Evolutionary conservation across 148 eudicot genomes (phyloP).

Genomic region (Rhododendron simsii): DNA sequence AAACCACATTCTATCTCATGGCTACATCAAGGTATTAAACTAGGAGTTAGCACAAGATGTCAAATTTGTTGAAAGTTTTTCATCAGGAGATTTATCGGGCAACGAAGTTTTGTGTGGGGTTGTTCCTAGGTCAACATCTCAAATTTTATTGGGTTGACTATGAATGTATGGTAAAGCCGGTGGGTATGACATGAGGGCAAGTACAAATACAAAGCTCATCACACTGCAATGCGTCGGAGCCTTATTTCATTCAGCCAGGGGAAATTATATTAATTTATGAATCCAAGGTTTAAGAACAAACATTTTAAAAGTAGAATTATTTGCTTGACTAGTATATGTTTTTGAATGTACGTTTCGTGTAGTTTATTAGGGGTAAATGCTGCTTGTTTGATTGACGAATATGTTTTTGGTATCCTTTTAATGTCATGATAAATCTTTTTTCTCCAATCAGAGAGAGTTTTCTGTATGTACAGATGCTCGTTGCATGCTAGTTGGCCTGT

Average conservation of each 20-base stretch:
- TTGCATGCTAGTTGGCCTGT: not conserved
- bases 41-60: not conserved
- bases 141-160: too few species aligned
- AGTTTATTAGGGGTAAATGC: not conserved
- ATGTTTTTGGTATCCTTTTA: not conserved
- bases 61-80: not conserved
- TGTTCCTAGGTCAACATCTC: not conserved
- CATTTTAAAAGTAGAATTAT: not conserved
- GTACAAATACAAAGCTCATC: too few species aligned
- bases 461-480: not conserved
- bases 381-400: not conserved
- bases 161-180: not conserved
- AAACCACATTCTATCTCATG: not conserved
- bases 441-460: not conserved
- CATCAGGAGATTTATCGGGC: not conserved
- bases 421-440: too few species aligned
- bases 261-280: too few species aligned
- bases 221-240: too few species aligned
- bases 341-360: not conserved
- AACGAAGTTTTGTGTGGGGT: not conserved
- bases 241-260: too few species aligned
- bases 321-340: not conserved
- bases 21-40: not conserved
- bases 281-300: not conserved
- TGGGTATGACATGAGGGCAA: not conserved